phyloP scores from a whole-genome alignment of 441 rosid species.

The Gossypium lobatum region DNA sequence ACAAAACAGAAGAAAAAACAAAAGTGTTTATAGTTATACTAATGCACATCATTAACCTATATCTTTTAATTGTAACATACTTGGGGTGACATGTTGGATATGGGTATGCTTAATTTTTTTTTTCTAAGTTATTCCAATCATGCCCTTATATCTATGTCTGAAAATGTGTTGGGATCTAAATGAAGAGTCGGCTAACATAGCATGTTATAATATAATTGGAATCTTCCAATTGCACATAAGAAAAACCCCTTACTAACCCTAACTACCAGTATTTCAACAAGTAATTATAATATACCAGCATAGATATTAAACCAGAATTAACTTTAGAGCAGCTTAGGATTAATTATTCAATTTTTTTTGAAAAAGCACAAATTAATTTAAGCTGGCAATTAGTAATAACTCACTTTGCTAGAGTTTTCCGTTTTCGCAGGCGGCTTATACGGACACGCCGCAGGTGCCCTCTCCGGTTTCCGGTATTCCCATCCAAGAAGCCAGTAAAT shows the following conservation, averaged over 20 bases:
- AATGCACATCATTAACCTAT: background rate
- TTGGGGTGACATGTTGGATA: background rate
- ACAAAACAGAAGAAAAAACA: background rate
- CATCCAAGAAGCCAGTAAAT: slow-evolving; percentile 69
- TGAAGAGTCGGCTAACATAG: background rate
- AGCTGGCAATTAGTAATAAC: slow-evolving; percentile 13
- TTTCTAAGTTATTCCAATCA: background rate
- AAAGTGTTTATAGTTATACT: background rate
- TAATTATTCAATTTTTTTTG: background rate
- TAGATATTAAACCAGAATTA: background rate
- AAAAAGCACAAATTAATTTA: background rate
- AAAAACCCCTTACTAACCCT: background rate
- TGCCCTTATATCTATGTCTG: background rate
- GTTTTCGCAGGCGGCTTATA: slow-evolving; percentile 47
- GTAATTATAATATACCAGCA: background rate
- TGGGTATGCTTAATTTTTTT: background rate
- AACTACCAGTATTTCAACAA: background rate
- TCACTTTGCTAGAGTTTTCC: slow-evolving; percentile 38
- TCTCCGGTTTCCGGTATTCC: slow-evolving; percentile 86
- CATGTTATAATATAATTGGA: background rate
- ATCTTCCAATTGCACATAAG: background rate
- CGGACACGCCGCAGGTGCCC: slow-evolving; percentile 83
- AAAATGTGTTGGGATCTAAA: background rate
- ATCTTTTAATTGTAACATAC: background rate
- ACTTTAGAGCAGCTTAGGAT: background rate